phyloP scores from a whole-genome alignment of 306 rosid genomes.

The Ziziphus jujuba region DNA sequence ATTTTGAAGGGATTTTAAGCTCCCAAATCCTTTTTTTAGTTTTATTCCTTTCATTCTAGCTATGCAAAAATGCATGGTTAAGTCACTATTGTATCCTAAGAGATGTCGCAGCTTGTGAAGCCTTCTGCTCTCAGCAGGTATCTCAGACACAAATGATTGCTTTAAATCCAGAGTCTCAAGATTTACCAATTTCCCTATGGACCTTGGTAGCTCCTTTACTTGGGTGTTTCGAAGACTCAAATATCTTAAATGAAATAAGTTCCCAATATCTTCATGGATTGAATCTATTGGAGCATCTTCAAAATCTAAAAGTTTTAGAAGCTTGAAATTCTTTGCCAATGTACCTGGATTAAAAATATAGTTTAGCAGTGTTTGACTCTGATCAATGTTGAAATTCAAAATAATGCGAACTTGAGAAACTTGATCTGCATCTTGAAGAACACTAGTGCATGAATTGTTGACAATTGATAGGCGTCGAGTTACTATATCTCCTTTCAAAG shows the following conservation, averaged over 20 bases:
- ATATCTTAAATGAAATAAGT: constrained; percentile 9
- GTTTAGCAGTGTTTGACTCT: no score
- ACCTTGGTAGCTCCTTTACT: no score
- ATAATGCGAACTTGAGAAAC: constrained; percentile 3
- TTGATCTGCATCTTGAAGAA: no score
- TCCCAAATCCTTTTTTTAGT: no score
- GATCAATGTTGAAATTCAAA: background rate
- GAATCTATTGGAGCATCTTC: constrained; percentile 8
- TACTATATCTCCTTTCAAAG: background rate
- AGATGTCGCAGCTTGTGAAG: constrained; percentile 16
- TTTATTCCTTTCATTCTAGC: no score
- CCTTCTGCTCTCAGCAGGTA: background rate
- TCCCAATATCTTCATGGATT: constrained; percentile 8
- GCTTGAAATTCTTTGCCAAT: background rate
- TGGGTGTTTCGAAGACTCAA: background rate
- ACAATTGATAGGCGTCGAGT: constrained; percentile 1
- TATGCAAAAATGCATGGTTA: background rate
- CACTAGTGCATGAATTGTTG: background rate
- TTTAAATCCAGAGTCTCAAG: no score
- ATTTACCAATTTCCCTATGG: no score
- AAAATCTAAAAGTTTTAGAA: constrained; percentile 10
- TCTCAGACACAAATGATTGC: no score
- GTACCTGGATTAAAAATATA: background rate
- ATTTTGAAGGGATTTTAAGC: background rate
- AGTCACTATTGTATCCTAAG: background rate